Evolutionary conservation across 805 yeast genomes (phyloP).

Genomic region (Isabelozyma heimii): DNA sequence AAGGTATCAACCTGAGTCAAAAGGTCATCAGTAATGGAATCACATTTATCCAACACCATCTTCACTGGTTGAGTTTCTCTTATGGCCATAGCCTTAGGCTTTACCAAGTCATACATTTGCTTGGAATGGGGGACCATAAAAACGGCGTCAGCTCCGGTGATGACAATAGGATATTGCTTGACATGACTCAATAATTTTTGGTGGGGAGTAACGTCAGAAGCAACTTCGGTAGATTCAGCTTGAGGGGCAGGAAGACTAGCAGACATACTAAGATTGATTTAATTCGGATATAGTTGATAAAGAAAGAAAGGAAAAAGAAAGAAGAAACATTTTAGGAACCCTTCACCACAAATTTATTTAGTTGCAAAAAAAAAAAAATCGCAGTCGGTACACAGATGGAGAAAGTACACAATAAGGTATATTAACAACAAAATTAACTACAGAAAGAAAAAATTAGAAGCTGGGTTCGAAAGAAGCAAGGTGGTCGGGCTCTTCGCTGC

Average conservation of each 20-base stretch:
- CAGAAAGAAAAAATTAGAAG: too few species aligned
- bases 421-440: too few species aligned
- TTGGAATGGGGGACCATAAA: slow-evolving; percentile 36
- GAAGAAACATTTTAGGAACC: background rate
- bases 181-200: slow-evolving; percentile 29
- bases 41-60: slow-evolving; percentile 51
- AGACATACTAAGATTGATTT: background rate
- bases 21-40: slow-evolving; percentile 48
- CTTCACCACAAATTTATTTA: background rate
- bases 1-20: slow-evolving; percentile 55
- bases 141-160: slow-evolving; percentile 34
- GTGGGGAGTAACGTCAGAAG: slow-evolving; percentile 1
- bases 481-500: background rate
- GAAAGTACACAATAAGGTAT: too few species aligned
- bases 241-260: background rate
- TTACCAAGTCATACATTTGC: slow-evolving; percentile 24
- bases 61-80: slow-evolving; percentile 32
- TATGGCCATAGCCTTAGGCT: slow-evolving; percentile 20
- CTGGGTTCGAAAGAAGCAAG: background rate
- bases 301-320: background rate
- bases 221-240: background rate
- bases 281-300: background rate
- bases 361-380: background rate
- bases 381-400: background rate
- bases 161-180: slow-evolving; percentile 47